Evolutionary conservation across 352 stramenopile species (phyloP), one percentile per base, ranked within the genome.

Genomic region (Pseudoperonospora humuli): DNA sequence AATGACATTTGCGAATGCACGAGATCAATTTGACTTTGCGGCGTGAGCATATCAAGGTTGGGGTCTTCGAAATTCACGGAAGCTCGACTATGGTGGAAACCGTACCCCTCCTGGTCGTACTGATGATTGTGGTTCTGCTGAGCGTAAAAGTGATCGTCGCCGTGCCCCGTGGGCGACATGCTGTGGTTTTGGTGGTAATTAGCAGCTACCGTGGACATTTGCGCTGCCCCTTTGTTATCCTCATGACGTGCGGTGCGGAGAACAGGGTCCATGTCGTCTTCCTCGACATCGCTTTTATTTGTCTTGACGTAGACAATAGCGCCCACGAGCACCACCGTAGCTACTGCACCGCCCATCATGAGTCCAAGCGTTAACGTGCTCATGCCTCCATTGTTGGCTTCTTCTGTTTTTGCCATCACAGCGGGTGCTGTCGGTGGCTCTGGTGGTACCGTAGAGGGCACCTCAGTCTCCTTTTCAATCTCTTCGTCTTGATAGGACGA

Each of bases 271-370:
- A 65, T 47, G 8, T 72, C 57, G 11, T 70, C 61, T 2, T 74
- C 56, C 5, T 69, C 42, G 10, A 52, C 65, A 6, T 68, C 48
- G 7, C 57, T 47, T 1, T 57, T 61, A 13, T 42, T 40, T 0
- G 62, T 65, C 32, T 68, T 71, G 14, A 70, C 54, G 45, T 79
- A 84, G 17, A 86, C 60, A 45, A 86, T 75, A 10, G 83, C 28
- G 3, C 67, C 62, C 0, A 54, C 53, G 18, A 53, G 45, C 14
- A 86, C 43, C 13, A 83, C 71, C 1, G 65, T 47, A 0, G 54
- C 62, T 9, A 82, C 64, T 1, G 70, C 61, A 7, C 54, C 56
- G 0, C 58, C 74, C 34, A 80, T 70, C 26, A 81, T 66, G 13
- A 80, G 35, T 2, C 54, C 67, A 7, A 86, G 54, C 45, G 58